These are phyloP conservation scores for Mrakia gelida DNA, from an alignment of 768 basidiomycete genomes.

Conservation along the genomic window DNA sequence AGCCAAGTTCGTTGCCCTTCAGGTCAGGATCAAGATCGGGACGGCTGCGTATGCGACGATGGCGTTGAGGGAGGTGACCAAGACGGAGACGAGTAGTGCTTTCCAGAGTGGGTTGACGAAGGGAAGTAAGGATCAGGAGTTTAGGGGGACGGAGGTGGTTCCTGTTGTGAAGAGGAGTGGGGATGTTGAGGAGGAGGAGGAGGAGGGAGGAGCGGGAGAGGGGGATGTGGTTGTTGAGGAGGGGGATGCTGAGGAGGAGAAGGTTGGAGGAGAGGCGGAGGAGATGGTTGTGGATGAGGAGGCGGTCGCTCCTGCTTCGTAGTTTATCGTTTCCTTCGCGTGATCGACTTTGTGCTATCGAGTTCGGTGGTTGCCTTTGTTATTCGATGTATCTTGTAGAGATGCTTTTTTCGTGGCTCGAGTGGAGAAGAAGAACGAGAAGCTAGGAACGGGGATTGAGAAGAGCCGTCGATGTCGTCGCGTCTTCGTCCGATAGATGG, in stretches of 20 bases:
- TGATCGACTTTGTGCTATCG: no score
- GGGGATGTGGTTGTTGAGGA: background rate
- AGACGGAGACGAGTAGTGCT: slow-evolving; percentile 90
- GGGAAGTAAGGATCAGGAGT: slow-evolving; percentile 76
- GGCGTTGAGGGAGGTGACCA: slow-evolving; percentile 91
- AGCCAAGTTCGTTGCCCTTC: slow-evolving; percentile 82
- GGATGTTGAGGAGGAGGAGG: background rate
- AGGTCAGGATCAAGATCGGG: slow-evolving; percentile 76
- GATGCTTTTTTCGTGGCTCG: no score
- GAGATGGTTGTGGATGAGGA: slow-evolving; percentile 8
- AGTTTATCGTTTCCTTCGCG: no score
- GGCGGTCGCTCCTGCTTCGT: background rate
- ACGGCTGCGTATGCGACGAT: slow-evolving; percentile 96
- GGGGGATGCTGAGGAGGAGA: background rate
- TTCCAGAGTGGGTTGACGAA: slow-evolving; percentile 75
- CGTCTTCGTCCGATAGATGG: no score
- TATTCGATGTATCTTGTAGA: no score
- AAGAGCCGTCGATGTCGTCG: no score
- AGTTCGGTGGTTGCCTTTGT: no score
- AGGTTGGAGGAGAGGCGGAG: background rate
- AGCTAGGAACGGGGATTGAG: no score
- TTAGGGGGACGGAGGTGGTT: slow-evolving; percentile 53
- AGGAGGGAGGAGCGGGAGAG: background rate
- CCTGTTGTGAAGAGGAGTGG: background rate
- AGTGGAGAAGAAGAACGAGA: no score